Evolutionary conservation across 345 rosid genomes (phyloP).

Genomic region (Eucalyptus urophylla): DNA sequence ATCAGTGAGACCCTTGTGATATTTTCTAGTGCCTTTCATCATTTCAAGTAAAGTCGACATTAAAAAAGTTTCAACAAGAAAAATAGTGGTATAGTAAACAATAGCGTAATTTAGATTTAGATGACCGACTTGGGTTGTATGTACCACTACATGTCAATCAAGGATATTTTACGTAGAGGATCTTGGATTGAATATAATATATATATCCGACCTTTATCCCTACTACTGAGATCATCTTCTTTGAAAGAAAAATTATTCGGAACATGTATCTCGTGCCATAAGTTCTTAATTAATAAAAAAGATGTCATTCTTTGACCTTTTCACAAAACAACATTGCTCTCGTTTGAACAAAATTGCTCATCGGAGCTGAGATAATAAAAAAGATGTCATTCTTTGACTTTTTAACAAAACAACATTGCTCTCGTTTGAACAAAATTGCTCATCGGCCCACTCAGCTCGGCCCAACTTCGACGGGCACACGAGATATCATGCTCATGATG

Average conservation of each 20-base stretch:
- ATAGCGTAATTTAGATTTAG: background rate
- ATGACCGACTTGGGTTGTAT: background rate
- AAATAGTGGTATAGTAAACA: background rate
- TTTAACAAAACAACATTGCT: background rate
- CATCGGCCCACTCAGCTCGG: background rate
- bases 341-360: background rate
- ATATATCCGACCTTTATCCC: too few species aligned
- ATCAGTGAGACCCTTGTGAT: background rate
- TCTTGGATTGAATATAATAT: background rate
- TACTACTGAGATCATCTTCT: background rate
- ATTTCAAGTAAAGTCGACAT: background rate
- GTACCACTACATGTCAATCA: background rate
- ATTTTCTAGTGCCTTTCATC: background rate
- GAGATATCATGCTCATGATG: background rate
- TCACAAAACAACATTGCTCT: background rate
- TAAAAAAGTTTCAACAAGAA: background rate
- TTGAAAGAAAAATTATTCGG: background rate
- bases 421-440: background rate
- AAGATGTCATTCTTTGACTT: background rate
- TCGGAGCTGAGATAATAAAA: too few species aligned
- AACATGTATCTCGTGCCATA: background rate
- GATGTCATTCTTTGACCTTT: background rate
- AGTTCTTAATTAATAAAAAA: background rate
- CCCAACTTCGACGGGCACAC: background rate
- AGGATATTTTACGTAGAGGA: background rate